A percentile compares a stretch with the other conserved stretches of the same genome.
Evolutionary conservation across 371 early-diverging fungal genomes (phyloP).

Genomic region (Haplosporangium sp.): DNA sequence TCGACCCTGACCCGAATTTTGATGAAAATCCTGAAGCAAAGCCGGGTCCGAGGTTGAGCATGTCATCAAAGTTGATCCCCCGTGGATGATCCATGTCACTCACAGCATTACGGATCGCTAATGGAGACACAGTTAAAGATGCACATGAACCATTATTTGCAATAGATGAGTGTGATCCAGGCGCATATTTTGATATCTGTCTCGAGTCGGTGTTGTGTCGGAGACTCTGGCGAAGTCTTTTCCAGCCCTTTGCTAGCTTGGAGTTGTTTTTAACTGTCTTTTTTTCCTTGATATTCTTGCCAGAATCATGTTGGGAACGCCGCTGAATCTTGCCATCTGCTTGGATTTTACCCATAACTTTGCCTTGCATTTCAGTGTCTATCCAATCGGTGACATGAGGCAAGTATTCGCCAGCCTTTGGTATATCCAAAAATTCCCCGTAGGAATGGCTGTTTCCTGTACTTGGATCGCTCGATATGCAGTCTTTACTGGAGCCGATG

Average conservation of each 20-base stretch:
- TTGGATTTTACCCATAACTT: too few relatives aligned
- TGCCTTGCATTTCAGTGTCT: too few relatives aligned
- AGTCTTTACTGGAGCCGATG: background rate
- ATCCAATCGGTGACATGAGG: too few relatives aligned
- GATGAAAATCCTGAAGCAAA: slow-evolving; percentile 10
- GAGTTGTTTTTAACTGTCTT: slow-evolving; percentile 11
- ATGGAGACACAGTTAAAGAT: background rate
- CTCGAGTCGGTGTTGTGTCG: slow-evolving; percentile 5
- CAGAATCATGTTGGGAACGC: too few relatives aligned
- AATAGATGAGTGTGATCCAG: slow-evolving; percentile 7
- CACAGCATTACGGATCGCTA: slow-evolving; percentile 7
- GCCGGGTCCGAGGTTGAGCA: slow-evolving; percentile 1
- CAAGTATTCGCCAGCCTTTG: too few relatives aligned
- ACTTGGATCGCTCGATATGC: background rate
- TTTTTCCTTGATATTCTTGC: too few relatives aligned
- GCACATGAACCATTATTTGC: background rate
- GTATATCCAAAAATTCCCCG: background rate
- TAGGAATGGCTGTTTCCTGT: background rate
- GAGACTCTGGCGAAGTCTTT: slow-evolving; percentile 27
- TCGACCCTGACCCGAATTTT: slow-evolving; percentile 10
- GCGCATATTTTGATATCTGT: background rate
- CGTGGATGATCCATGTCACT: slow-evolving; percentile 16
- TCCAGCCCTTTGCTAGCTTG: slow-evolving; percentile 31
- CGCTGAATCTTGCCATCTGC: too few relatives aligned
- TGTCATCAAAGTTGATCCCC: slow-evolving; percentile 2